Base-by-base conservation (phyloP, 805 yeast species). In the Starmerella geochares region DNA sequence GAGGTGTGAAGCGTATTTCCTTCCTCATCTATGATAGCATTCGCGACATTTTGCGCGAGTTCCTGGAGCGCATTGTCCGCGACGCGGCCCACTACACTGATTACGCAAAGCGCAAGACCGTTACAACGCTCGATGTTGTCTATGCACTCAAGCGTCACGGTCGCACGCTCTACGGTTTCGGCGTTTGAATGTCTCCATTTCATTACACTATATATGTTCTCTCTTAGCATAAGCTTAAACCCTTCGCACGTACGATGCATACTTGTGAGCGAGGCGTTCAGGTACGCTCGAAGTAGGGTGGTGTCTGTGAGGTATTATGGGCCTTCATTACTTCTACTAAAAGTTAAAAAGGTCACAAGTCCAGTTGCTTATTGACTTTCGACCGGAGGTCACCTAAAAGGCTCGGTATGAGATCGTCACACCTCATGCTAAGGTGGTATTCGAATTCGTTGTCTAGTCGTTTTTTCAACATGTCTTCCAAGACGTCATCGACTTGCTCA, bases 61-160 rank as follows among this genome's bases (percentile, higher is more conserved):
- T 90, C 84, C 80, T 90, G 70, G 96, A 86, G 75, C 82, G 85
- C 68, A 96, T 92, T 63, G 90, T 90, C 76, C 86, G 96, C 79
- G 97, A 92, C 66, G 97, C 98, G 65, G 96, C 92, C 67, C 87
- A 96, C 66, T 90, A 90, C 80, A 92, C 98, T 62, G 97, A 92
- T 77, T 97, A 90, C 83, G 98, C 97, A 66, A 92, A 92, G 92
- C 87, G 98, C 83, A 90, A 90, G 87, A 92, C 98, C 60, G 97
- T 90, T 65, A 90, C 98, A 63, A 88, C 98, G 57, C 80, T 90
- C 68, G 98, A 90, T 71, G 97, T 90, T 64, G 97, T 90, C 66
- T 90, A 90, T 73, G 97, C 97, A 66, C 84, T 90, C 76, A 90
- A 90, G 90, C 87, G 97, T 82, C 96, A 92, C 80, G 98, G 98